Percentiles rank a stretch among this genome's conserved stretches.
Evolutionary conservation across 1,284 basidiomycete genomes (phyloP).

Genomic region (Ustilago loliicola): DNA sequence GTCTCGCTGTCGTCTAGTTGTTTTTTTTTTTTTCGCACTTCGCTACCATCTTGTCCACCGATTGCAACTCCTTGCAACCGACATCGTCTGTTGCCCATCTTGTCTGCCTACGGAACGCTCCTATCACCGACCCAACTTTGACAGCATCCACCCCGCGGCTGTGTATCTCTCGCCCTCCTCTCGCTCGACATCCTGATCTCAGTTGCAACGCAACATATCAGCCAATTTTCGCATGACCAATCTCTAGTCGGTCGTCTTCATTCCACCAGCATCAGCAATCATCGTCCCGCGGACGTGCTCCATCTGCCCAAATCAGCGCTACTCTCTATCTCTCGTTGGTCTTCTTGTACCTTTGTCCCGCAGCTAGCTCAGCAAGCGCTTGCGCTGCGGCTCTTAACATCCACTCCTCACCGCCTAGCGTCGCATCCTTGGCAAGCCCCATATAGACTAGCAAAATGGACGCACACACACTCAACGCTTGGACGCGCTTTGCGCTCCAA

Average conservation of each 20-base stretch:
- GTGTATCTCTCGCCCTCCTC: not conserved
- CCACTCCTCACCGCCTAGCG: not conserved
- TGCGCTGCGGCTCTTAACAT: not conserved
- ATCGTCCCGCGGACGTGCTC: not conserved
- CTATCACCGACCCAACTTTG: not conserved
- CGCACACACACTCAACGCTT: conserved; percentile 67
- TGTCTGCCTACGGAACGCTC: not conserved
- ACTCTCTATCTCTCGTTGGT: not conserved
- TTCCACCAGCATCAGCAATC: not conserved
- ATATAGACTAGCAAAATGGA: conserved; percentile 53
- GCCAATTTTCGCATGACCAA: not conserved
- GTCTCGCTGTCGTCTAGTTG: not conserved
- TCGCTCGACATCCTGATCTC: not conserved
- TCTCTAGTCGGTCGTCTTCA: not conserved
- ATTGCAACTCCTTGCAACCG: not conserved
- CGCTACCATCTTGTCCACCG: not conserved
- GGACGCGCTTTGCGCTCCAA: conserved; percentile 69
- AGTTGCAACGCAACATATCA: conserved; percentile 1
- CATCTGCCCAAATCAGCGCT: not conserved
- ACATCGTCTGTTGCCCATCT: not conserved
- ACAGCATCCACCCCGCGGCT: not conserved
- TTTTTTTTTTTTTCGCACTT: not conserved
- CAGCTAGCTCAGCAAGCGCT: not conserved
- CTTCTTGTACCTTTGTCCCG: not conserved
- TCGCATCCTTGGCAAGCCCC: not conserved